Percentiles rank a stretch among this genome's conserved stretches.
These are phyloP conservation scores for Tephrocybe rancida DNA, from an alignment of 768 basidiomycete genomes.

Conservation along the genomic window DNA sequence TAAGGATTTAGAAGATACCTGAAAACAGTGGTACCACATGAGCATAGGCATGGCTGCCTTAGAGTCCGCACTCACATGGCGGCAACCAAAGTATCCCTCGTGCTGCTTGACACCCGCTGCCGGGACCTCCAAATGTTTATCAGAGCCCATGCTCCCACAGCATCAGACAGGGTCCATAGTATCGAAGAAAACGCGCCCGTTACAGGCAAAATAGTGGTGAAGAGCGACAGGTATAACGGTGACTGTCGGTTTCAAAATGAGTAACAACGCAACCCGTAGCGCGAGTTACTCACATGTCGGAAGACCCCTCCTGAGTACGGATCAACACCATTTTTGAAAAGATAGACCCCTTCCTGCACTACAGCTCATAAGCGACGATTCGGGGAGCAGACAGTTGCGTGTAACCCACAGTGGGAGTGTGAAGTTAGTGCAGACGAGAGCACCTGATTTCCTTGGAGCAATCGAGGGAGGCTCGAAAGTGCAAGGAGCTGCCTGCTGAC, in stretches of 20 bases:
- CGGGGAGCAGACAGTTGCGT: not conserved
- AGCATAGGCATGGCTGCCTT: not conserved
- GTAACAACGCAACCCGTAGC: not conserved
- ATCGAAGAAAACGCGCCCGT: slow-evolving; percentile 49
- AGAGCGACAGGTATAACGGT: slow-evolving; percentile 75
- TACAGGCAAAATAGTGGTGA: slow-evolving; percentile 68
- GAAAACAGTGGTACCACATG: not conserved
- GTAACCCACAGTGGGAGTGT: slow-evolving; percentile 69
- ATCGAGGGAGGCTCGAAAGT: slow-evolving; percentile 47
- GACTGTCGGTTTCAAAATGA: slow-evolving; percentile 49
- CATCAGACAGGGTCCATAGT: slow-evolving; percentile 74
- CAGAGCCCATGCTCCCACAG: slow-evolving; percentile 67
- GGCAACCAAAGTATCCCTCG: slow-evolving; percentile 64
- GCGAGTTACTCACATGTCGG: slow-evolving; percentile 67
- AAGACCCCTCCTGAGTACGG: slow-evolving; percentile 89
- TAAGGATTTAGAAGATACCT: slow-evolving; percentile 95
- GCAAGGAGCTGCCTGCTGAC: slow-evolving; percentile 55
- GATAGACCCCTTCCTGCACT: slow-evolving; percentile 92
- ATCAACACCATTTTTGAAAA: slow-evolving; percentile 75
- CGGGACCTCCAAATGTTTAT: slow-evolving; percentile 69
- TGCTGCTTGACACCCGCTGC: slow-evolving; percentile 46
- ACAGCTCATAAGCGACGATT: slow-evolving; percentile 6
- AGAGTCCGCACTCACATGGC: slow-evolving; percentile 55
- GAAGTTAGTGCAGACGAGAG: slow-evolving; percentile 83
- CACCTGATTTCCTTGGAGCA: slow-evolving; percentile 71